Evolutionary conservation across 176 grass and related monocot species (phyloP), one percentile per base, ranked within the genome.

Genomic region (Calamus simplicifolius): DNA sequence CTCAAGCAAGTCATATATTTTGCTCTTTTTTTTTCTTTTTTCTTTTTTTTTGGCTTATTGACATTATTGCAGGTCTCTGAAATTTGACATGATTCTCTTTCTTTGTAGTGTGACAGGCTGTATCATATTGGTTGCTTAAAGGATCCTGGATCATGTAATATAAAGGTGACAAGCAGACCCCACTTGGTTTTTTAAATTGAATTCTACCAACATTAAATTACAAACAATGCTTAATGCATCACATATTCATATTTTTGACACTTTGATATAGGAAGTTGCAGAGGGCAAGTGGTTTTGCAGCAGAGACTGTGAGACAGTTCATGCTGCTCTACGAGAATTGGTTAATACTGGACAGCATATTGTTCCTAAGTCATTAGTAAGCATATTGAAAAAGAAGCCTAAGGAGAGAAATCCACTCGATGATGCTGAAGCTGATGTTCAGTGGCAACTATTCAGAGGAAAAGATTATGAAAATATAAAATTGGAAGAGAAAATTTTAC

Each of bases 51-150:
- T 50, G 4, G 2, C 15, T 65, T 51, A 16, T 65, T 65, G 13
- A 5, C 25, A 27, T 29, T 7, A 52, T 27, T n/a, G 5, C 48
- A 35, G 30, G 30, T 35, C 7, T 35, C 7, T 35, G 5, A 35
- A 35, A 35, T 35, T 35, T 35, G 30, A 35, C 30, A 35, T 35
- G 5, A 4, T 35, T 35, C 30, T 35, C 5, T 35, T 18, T 49
- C 0, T 35, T 48, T 66, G 7, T 18, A 66, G 63, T 66, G 63
- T 66, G 63, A 66, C 18, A 66, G 63, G 25, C 23, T 29, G 16
- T 52, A 66, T 23, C 63, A 66, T 27, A 52, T 66, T 29, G 63
- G 63, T 66, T 66, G 63, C 19, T 52, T 66, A 51, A 66, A 66
- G 49, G 6, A 66, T 27, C 63, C 50, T 52, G 63, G 16, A 66